Base-by-base conservation (phyloP, 2,329 filamentous ascomycete species). In the Colletotrichum phormii region DNA sequence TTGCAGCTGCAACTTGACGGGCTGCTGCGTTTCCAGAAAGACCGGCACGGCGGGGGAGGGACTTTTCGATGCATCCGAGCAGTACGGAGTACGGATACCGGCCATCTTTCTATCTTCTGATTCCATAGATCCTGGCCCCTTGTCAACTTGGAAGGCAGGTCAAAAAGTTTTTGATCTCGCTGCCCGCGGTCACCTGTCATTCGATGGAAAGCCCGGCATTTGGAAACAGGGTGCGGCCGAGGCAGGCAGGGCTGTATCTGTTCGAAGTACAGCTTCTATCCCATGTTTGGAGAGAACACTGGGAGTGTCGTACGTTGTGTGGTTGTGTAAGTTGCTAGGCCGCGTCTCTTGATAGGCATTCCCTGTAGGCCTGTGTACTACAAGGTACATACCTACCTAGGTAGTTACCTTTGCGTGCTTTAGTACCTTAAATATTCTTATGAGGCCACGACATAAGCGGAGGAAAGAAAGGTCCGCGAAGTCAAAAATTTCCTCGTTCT, bases 181-280 rank as follows among this genome's bases (percentile, higher is more conserved):
- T 33, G 49, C 31, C 61, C 53, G 33, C 46, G 46, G 60, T 63
- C 29, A 57, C 35, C 59, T 59, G 49, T 61, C 57, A 62, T 62
- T 71, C 63, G 37, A 69, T 69, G 53, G 57, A 60, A 64, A n/a
- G 60, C 5, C 33, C 69, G 59, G 65, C 42, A 69, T 64, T 68
- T 62, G 64, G 22, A 42, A 58, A 37, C 58, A 63, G 59, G 66
- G 59, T 67, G 49, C 65, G 64, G 64, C n/a, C 67, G 67, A 49
- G 58, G 35, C 37, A 33, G 59, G 26, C 58, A 49, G 42, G 31
- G 57, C 26, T 33, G 3, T 58, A 33, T 49, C 42, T 11, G 42
- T 49, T 49, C 42, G 18, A 49, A 49, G 42, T 49, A 49, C 42
- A 49, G 42, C 42, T 65, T 65, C 53, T 46, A 64, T 42, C 51